phyloP scores from a whole-genome alignment of 805 yeast species.

The Diddensiella santjacobensis region DNA sequence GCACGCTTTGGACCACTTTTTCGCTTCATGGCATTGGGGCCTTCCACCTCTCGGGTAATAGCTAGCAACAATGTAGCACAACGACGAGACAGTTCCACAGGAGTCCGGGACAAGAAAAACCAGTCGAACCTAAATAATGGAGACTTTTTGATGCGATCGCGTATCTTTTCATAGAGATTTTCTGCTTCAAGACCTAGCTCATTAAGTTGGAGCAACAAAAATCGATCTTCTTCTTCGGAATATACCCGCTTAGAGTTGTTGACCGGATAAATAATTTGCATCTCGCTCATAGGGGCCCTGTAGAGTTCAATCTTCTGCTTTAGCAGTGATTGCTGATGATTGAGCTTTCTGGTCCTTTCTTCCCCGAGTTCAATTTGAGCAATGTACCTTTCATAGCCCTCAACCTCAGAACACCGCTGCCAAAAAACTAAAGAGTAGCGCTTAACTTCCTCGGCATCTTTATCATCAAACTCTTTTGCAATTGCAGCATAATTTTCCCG shows the following conservation, averaged over 20 bases:
- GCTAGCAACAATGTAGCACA: slow-evolving; percentile 74
- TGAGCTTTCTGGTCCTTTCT: slow-evolving; percentile 60
- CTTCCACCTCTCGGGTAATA: slow-evolving; percentile 65
- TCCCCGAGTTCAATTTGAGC: slow-evolving; percentile 86
- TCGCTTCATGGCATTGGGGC: slow-evolving; percentile 31
- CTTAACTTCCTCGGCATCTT: slow-evolving; percentile 70
- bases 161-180: slow-evolving; percentile 70
- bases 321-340: slow-evolving; percentile 72
- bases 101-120: slow-evolving; percentile 74
- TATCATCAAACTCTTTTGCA: slow-evolving; percentile 66
- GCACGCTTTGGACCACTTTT: slow-evolving; percentile 24
- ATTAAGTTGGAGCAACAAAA: slow-evolving; percentile 70
- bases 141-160: slow-evolving; percentile 63
- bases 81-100: slow-evolving; percentile 76
- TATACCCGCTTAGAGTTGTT: slow-evolving; percentile 64
- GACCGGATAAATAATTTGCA: slow-evolving; percentile 69
- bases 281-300: slow-evolving; percentile 70
- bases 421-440: slow-evolving; percentile 78
- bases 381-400: slow-evolving; percentile 83
- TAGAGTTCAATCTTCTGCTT: slow-evolving; percentile 68
- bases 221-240: slow-evolving; percentile 87
- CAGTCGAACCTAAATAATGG: slow-evolving; percentile 83
- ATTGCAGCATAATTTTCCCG: slow-evolving; percentile 66
- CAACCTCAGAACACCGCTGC: slow-evolving; percentile 70
- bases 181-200: slow-evolving; percentile 74